Evolutionary conservation across 83 land plant species (phyloP), one percentile per base, ranked within the genome.

Genomic region (Isoetes engelmannii): DNA sequence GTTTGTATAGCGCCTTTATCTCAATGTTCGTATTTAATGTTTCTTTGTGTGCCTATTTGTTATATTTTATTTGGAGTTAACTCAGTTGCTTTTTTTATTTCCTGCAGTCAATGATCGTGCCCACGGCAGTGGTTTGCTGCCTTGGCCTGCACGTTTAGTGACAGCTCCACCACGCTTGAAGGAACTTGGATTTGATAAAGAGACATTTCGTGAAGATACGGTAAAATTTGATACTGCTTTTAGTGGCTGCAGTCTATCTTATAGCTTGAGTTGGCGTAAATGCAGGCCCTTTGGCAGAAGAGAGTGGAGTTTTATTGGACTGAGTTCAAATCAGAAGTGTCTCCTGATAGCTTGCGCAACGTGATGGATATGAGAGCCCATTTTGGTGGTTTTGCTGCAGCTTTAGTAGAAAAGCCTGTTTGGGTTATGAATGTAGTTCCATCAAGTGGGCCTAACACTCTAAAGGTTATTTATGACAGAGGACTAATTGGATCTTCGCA

Each of bases 341-440:
- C 77, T 58, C 80, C 75, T 57, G 61, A 85, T 48, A 75, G 87
- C 57, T 71, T 92, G 57, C 89, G 97, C 76, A 92, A 92, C 70
- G 63, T 92, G 13, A 85, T 92, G 97, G 97, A 92, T 70, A 87
- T 92, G 97, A 85, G 77, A 18, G 87, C 95, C 44, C 82, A 81
- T 45, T 82, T 84, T 45, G 97, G 97, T 61, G 90, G 97, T 7
- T 92, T 92, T 83, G 94, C 97, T 57, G 87, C 96, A 64, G 88
- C 92, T 7, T 79, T 92, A 15, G 82, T 17, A 15, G 77, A 82
- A 54, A 82, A 82, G 68, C 69, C 87, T 69, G 92, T 88, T 4
- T 91, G 97, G 97, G 90, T 88, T 45, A 88, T 91, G 97, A 91
- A 91, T 81, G 92, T 86, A 71, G 86, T 89, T 75, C 87, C 96